Conservation (phyloP, 2,329 filamentous ascomycete species). For the Pseudodiploospora longispora region DNA sequence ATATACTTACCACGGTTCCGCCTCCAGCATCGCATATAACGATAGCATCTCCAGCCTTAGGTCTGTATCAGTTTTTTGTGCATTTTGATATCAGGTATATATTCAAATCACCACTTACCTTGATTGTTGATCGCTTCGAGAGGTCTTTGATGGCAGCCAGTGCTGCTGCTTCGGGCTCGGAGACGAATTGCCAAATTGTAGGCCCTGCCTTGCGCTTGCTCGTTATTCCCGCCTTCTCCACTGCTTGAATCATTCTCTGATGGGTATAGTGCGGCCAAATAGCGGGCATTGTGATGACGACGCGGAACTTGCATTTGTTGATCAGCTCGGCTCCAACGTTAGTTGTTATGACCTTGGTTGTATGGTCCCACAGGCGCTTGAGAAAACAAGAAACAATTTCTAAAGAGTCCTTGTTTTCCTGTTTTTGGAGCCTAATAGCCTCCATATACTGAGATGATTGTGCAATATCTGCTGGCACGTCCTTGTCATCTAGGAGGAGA, state of each 20-base stretch:
- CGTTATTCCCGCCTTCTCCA: constrained; percentile 25
- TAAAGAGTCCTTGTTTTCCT: constrained; percentile 12
- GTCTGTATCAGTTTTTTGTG: not conserved
- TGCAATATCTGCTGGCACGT: constrained; percentile 16
- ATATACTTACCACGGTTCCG: constrained; percentile 19
- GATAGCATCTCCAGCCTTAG: constrained; percentile 14
- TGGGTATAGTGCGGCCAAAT: constrained; percentile 33
- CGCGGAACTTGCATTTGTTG: constrained; percentile 18
- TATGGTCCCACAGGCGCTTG: constrained; percentile 21
- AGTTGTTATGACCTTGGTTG: constrained; percentile 15
- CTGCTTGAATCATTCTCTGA: constrained; percentile 25
- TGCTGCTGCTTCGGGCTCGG: constrained; percentile 36
- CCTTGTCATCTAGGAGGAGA: constrained; percentile 20
- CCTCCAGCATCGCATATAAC: constrained; percentile 26
- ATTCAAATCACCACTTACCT: constrained; percentile 3
- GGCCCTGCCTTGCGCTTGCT: constrained; percentile 13
- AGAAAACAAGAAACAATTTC: constrained; percentile 24
- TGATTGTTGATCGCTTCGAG: constrained; percentile 9
- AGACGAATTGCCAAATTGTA: constrained; percentile 22
- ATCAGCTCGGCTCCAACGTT: constrained; percentile 13
- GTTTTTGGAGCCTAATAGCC: not conserved
- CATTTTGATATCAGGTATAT: not conserved
- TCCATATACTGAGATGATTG: constrained; percentile 13
- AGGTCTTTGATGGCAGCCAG: constrained; percentile 25
- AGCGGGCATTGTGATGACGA: constrained; percentile 34